Evolutionary conservation across 441 rosid genomes (phyloP).

Genomic region (Euphorbia celastroides): DNA sequence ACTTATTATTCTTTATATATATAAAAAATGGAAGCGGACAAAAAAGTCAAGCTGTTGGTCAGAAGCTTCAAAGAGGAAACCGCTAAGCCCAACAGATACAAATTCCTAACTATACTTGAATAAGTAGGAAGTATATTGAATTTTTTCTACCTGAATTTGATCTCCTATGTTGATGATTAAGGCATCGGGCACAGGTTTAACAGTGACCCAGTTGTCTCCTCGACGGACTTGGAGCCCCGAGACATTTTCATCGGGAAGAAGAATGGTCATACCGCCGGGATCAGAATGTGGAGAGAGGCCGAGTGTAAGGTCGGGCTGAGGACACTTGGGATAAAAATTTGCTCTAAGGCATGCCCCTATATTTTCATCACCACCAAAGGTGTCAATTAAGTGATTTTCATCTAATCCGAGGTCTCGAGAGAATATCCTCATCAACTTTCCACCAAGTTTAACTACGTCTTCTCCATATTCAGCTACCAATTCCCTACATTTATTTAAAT

Average conservation of each 20-base stretch:
- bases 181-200: conserved; percentile 63
- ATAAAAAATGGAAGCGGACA: too few species aligned
- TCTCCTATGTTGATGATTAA: conserved; percentile 77
- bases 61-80: too few species aligned
- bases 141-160: conserved; percentile 55
- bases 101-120: too few species aligned
- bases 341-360: conserved; percentile 64
- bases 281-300: conserved; percentile 87
- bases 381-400: conserved; percentile 47
- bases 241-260: conserved; percentile 65
- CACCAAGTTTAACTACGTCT: conserved; percentile 46
- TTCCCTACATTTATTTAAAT: conserved; percentile 40
- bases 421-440: conserved; percentile 55
- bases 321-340: conserved; percentile 83
- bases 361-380: conserved; percentile 63
- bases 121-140: too few species aligned
- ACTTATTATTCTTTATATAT: too few species aligned
- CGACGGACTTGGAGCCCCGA: conserved; percentile 64
- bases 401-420: conserved; percentile 56
- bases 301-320: conserved; percentile 73
- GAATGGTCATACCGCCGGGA: conserved; percentile 81
- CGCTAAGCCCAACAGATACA: too few species aligned
- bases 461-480: conserved; percentile 61
- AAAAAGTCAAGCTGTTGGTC: too few species aligned
- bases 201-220: conserved; percentile 56